Percentiles rank a stretch among this genome's conserved stretches.
These are phyloP conservation scores for Debaryomycetaceae sp. DNA, from an alignment of 1,139 yeast genomes.

Conservation along the genomic window DNA sequence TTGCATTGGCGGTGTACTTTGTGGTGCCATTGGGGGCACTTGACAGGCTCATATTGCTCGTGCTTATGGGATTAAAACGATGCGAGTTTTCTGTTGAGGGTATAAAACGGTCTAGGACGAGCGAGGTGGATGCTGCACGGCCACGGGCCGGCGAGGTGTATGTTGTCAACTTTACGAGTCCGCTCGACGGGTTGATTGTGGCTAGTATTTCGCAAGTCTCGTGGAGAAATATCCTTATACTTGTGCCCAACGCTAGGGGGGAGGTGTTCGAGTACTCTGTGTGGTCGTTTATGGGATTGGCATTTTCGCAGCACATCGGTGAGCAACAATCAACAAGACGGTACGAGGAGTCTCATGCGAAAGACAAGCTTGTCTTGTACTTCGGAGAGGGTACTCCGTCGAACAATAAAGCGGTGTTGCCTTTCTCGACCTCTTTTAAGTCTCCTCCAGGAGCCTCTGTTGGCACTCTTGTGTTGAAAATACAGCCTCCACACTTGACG, in stretches of 20 bases:
- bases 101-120: constrained; percentile 41
- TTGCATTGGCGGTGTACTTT: constrained; percentile 13
- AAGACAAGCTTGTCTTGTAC: constrained; percentile 40
- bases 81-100: constrained; percentile 51
- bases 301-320: constrained; percentile 22
- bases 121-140: constrained; percentile 25
- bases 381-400: constrained; percentile 71
- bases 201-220: constrained; percentile 24
- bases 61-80: constrained; percentile 24
- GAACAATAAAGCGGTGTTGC: constrained; percentile 58
- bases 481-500: constrained; percentile 33
- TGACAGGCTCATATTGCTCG: constrained; percentile 12
- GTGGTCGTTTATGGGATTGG: constrained; percentile 32
- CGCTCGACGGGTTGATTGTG: constrained; percentile 49
- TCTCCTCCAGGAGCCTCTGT: constrained; percentile 11
- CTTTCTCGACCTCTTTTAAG: constrained; percentile 28
- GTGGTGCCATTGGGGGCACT: constrained; percentile 16
- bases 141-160: constrained; percentile 46
- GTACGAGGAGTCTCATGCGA: constrained; percentile 16
- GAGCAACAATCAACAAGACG: constrained; percentile 7
- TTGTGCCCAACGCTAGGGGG: constrained; percentile 45
- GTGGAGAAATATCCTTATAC: constrained; percentile 31
- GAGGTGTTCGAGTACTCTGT: constrained; percentile 30
- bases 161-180: constrained; percentile 53
- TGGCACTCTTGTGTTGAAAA: constrained; percentile 44